phyloP scores from a whole-genome alignment of 176 grass and related monocot species.

The Pontederia crassipes region DNA sequence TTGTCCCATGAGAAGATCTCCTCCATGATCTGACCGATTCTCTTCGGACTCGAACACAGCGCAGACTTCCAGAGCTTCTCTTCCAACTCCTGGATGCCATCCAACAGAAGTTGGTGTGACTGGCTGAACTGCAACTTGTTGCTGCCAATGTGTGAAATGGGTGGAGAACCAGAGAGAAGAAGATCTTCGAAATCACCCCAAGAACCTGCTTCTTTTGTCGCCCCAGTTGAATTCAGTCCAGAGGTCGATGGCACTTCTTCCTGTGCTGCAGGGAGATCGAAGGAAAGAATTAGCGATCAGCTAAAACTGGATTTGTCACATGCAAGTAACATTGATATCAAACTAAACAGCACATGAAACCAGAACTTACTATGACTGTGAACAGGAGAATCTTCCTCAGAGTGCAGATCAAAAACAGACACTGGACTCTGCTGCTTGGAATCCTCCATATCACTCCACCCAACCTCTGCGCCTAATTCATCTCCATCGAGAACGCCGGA shows the following conservation, averaged over 20 bases:
- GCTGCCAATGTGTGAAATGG: not conserved
- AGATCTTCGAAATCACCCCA: slow-evolving; percentile 17
- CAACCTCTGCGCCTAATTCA: not conserved
- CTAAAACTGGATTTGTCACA: not conserved
- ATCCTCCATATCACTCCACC: slow-evolving; percentile 24
- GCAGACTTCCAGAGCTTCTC: slow-evolving; percentile 16
- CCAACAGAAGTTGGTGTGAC: slow-evolving; percentile 17
- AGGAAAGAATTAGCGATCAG: not conserved
- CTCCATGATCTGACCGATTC: slow-evolving; percentile 12
- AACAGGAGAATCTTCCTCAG: slow-evolving; percentile 28
- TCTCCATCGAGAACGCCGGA: slow-evolving; percentile 13
- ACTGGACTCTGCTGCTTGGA: slow-evolving; percentile 80
- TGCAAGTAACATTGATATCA: not conserved
- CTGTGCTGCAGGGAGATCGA: slow-evolving; percentile 1
- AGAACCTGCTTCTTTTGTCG: not conserved
- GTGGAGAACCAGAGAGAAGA: slow-evolving; percentile 24
- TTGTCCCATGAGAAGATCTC: slow-evolving; percentile 64
- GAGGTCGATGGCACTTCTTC: slow-evolving; percentile 57
- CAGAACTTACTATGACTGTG: not conserved
- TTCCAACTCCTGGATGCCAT: slow-evolving; percentile 16
- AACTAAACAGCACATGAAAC: not conserved
- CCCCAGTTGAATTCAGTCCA: slow-evolving; percentile 21
- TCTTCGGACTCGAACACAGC: slow-evolving; percentile 22
- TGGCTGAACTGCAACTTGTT: slow-evolving; percentile 18
- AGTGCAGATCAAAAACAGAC: slow-evolving; percentile 77